These are phyloP conservation scores for Secale cereale DNA, from an alignment of 176 grass and related monocot species.

Conservation along the genomic window DNA sequence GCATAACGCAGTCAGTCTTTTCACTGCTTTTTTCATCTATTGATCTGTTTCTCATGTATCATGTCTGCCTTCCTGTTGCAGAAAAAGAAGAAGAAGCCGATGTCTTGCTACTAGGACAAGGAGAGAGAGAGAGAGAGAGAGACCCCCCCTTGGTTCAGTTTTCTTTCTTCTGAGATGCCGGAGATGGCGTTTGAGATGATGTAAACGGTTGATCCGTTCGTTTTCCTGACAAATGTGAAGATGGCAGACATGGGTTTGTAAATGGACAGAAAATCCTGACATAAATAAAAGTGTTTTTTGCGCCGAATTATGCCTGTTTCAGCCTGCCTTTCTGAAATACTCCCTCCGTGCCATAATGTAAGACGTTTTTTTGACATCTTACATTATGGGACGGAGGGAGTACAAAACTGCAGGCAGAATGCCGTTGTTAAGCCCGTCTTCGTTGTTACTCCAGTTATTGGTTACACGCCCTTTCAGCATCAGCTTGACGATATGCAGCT, in stretches of 20 bases:
- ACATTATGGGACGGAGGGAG: too few relatives aligned
- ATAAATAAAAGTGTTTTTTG: slow-evolving; percentile 37
- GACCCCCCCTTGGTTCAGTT: background rate
- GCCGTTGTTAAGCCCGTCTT: background rate
- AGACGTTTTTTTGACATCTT: too few relatives aligned
- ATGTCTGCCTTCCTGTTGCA: slow-evolving; percentile 14
- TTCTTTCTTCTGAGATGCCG: background rate
- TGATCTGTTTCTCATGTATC: background rate
- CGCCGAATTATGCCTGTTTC: background rate
- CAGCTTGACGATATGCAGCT: background rate
- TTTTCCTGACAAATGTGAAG: slow-evolving; percentile 29
- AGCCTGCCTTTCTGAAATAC: too few relatives aligned
- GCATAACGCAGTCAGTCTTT: background rate
- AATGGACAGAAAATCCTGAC: slow-evolving; percentile 36
- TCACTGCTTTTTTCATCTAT: background rate
- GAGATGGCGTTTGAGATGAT: slow-evolving; percentile 32
- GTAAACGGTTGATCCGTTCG: background rate
- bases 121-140: background rate
- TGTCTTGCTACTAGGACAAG: slow-evolving; percentile 63
- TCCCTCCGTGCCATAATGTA: too few relatives aligned
- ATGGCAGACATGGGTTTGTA: slow-evolving; percentile 29
- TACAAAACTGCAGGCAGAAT: background rate
- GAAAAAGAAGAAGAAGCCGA: slow-evolving; percentile 59
- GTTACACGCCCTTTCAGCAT: background rate
- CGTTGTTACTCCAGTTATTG: background rate